Percentiles rank a stretch among this genome's conserved stretches.
phyloP scores from a whole-genome alignment of 306 rosid genomes.

The Citrullus mucosospermus region DNA sequence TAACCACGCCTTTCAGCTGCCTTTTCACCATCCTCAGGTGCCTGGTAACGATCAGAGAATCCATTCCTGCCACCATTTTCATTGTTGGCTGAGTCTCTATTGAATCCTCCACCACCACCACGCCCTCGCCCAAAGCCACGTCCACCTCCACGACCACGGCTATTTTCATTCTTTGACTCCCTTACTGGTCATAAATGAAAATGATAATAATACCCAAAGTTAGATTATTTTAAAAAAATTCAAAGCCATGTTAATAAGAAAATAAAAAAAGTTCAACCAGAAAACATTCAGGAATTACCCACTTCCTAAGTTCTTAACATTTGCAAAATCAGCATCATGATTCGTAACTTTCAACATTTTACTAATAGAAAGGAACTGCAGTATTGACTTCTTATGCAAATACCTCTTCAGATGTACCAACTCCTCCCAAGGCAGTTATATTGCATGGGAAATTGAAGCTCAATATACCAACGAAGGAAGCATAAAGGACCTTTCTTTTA shows the following conservation, averaged over 20 bases:
- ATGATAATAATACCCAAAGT: background rate
- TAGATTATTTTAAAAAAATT: background rate
- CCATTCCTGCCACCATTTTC: constrained; percentile 27
- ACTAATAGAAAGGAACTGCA: background rate
- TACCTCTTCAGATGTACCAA: background rate
- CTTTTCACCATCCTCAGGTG: constrained; percentile 31
- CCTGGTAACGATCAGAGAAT: constrained; percentile 28
- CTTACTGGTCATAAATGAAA: constrained; percentile 19
- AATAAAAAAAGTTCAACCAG: background rate
- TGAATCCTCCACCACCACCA: constrained; percentile 37
- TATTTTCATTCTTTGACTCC: constrained; percentile 28
- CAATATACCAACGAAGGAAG: background rate
- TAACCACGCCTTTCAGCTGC: constrained; percentile 41
- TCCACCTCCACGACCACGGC: constrained; percentile 43
- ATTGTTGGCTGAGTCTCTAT: constrained; percentile 23
- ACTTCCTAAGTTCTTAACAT: background rate
- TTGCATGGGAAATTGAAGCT: background rate
- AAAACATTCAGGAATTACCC: background rate
- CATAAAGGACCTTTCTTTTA: background rate
- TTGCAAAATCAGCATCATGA: background rate
- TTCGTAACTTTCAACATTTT: background rate
- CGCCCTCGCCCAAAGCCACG: constrained; percentile 39
- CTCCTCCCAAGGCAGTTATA: background rate
- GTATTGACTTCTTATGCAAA: background rate
- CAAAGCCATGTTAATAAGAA: background rate